Evolutionary conservation across 139 green algal species (phyloP).

Genomic region (Picochlorum costavermella): DNA sequence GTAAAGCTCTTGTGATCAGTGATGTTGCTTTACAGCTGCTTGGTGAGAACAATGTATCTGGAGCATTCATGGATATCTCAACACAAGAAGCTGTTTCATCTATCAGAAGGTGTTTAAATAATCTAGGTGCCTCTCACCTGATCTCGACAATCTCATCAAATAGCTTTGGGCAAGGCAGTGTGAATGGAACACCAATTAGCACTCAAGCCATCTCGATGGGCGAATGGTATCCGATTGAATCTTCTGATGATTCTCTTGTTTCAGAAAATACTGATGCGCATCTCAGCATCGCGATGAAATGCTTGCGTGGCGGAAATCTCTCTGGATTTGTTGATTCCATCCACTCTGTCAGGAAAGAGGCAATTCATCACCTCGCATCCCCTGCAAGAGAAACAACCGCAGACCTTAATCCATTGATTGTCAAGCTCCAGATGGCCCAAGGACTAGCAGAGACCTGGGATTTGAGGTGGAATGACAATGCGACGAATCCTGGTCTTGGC

Average conservation of each 20-base stretch:
- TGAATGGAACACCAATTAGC: too few species aligned
- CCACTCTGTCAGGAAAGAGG: slow-evolving; percentile 1
- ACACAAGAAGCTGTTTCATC: not conserved
- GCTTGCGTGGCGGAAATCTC: slow-evolving; percentile 26
- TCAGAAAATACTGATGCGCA: too few species aligned
- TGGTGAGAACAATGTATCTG: not conserved
- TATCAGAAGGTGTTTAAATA: not conserved
- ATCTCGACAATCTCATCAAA: not conserved
- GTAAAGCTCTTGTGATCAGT: slow-evolving; percentile 34
- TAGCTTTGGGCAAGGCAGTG: too few species aligned
- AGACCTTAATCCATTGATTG: slow-evolving; percentile 38
- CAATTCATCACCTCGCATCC: slow-evolving; percentile 18
- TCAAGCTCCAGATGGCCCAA: slow-evolving; percentile 56
- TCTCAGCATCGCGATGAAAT: not conserved
- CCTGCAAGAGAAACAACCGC: slow-evolving; percentile 35
- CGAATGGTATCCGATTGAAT: too few species aligned
- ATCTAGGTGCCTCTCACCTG: slow-evolving; percentile 9
- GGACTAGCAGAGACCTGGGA: slow-evolving; percentile 37
- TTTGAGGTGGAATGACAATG: not conserved
- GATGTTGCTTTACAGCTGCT: slow-evolving; percentile 37
- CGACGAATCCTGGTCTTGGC: slow-evolving; percentile 1
- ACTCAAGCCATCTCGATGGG: too few species aligned
- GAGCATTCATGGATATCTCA: not conserved
- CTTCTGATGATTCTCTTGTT: too few species aligned
- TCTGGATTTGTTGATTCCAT: slow-evolving; percentile 29